A percentile compares a stretch with the other conserved stretches of the same genome.
Conservation (phyloP, 345 rosid species). For the Trapa bicornis region DNA sequence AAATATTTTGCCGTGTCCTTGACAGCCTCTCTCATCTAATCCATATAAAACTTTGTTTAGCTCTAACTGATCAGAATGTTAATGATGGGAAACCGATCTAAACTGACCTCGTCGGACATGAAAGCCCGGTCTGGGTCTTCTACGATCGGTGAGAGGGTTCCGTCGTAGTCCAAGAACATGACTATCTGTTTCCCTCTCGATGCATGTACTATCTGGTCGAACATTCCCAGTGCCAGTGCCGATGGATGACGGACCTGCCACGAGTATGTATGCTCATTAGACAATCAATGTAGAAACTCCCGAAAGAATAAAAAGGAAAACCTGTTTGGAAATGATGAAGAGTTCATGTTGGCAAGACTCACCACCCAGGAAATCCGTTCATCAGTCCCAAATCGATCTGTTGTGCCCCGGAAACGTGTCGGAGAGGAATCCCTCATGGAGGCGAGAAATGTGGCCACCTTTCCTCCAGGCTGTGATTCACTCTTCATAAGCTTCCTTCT, state of each 20-base stretch:
- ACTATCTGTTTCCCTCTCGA: constrained; percentile 70
- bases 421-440: constrained; percentile 93
- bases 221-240: constrained; percentile 41
- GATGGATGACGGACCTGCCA: constrained; percentile 79
- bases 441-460: constrained; percentile 18
- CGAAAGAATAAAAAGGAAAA: neutral
- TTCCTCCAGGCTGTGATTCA: constrained; percentile 21
- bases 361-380: constrained; percentile 51
- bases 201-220: constrained; percentile 47
- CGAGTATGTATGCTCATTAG: too few species aligned
- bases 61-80: too few species aligned
- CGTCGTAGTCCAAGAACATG: constrained; percentile 93
- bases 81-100: too few species aligned
- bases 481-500: constrained; percentile 31
- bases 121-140: constrained; percentile 87
- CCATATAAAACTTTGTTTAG: neutral
- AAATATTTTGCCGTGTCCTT: constrained; percentile 53
- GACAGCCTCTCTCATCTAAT: constrained; percentile 74
- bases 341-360: constrained; percentile 13
- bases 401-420: constrained; percentile 31
- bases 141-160: constrained; percentile 90
- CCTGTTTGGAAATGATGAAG: neutral
- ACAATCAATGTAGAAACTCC: too few species aligned
- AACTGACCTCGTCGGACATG: constrained; percentile 65
- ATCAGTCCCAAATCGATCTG: constrained; percentile 11